Conservation (phyloP, 2,329 filamentous ascomycete species). For the Huntiella omanensis region DNA sequence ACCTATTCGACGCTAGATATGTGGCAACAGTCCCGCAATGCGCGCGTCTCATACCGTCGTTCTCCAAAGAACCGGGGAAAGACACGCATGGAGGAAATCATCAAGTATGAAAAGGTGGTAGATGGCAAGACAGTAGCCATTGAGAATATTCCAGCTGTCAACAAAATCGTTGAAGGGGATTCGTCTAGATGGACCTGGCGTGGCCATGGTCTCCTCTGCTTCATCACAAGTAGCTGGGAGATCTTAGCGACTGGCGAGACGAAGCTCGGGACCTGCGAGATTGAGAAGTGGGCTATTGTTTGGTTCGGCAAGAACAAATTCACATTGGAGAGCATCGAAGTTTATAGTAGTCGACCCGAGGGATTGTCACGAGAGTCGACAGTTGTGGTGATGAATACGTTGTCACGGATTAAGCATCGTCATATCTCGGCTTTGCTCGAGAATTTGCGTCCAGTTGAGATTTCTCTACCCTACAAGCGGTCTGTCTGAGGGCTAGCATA, state of each 20-base stretch:
- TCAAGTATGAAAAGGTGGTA: constrained; percentile 38
- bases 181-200: constrained; percentile 51
- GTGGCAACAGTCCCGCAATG: constrained; percentile 66
- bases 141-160: too few species aligned
- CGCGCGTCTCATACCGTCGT: constrained; percentile 55
- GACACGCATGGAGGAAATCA: constrained; percentile 47
- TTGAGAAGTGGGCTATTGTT: constrained; percentile 56
- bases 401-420: constrained; percentile 29
- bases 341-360: constrained; percentile 47
- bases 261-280: constrained; percentile 20
- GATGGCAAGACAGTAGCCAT: neutral
- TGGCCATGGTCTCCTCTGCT: constrained; percentile 54
- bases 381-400: neutral
- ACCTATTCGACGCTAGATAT: constrained; percentile 60
- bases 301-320: constrained; percentile 74
- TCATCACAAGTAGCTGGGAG: constrained; percentile 65
- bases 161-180: constrained; percentile 11
- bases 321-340: constrained; percentile 62
- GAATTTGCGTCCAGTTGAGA: constrained; percentile 32
- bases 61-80: constrained; percentile 26
- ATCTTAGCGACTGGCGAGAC: constrained; percentile 54
- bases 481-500: too few species aligned
- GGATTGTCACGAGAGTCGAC: constrained; percentile 25
- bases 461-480: constrained; percentile 30
- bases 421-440: constrained; percentile 32